Percentiles rank a stretch among this genome's conserved stretches.
Conservation (phyloP, 1,284 basidiomycete genomes). For the Vanrija sp. region DNA sequence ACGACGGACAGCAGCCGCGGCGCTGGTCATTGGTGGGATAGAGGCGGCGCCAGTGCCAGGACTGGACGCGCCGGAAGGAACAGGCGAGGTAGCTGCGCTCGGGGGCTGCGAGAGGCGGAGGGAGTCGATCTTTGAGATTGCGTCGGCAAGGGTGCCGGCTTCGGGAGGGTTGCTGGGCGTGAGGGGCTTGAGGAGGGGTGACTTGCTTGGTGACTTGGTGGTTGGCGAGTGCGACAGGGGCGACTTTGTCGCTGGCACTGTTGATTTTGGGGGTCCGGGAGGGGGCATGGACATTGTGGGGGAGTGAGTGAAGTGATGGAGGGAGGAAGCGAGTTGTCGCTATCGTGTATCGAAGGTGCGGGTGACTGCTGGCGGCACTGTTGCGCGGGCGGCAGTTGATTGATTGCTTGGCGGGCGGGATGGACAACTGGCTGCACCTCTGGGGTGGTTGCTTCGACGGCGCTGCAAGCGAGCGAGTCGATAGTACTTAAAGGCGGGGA, state of each 20-base stretch:
- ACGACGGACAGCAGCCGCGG: too few relatives aligned
- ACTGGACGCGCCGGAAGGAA: conserved; percentile 32
- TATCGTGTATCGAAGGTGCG: too few relatives aligned
- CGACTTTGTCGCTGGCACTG: neutral
- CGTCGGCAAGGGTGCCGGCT: conserved; percentile 38
- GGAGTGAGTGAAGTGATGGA: neutral
- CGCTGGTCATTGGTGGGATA: too few relatives aligned
- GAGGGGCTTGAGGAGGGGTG: conserved; percentile 9
- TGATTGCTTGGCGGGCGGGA: neutral
- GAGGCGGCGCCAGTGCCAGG: conserved; percentile 17
- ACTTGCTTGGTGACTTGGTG: conserved; percentile 17
- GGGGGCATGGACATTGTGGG: conserved; percentile 28
- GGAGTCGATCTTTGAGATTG: conserved; percentile 41
- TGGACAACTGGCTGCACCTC: too few relatives aligned
- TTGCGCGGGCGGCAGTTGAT: too few relatives aligned
- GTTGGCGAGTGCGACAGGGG: conserved; percentile 1
- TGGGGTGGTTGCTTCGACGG: too few relatives aligned
- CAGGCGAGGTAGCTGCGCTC: conserved; percentile 25
- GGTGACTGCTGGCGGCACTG: too few relatives aligned
- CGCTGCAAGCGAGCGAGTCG: neutral
- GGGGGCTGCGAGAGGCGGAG: conserved; percentile 35
- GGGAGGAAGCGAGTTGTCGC: neutral
- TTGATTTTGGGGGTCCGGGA: conserved; percentile 1
- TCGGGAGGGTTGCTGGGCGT: conserved; percentile 17
- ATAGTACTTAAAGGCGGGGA: neutral